Conservation (phyloP, 768 basidiomycete genomes). For the Lentinula boryana region DNA sequence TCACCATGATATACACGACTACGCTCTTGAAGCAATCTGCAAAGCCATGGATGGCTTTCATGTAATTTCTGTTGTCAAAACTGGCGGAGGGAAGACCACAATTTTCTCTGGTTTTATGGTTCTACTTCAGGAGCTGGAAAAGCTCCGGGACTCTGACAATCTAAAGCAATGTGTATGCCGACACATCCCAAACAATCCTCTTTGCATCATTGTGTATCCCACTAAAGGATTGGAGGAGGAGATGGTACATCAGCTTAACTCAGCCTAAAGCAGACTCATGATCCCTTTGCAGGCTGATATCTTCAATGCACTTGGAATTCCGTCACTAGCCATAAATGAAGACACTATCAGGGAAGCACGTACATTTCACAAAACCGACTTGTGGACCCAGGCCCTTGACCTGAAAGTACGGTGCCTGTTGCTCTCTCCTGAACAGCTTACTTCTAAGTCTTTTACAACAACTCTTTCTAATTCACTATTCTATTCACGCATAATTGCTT, state of each 20-base stretch:
- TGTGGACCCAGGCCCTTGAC: not conserved
- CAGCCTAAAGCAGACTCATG: not conserved
- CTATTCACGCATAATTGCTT: not conserved
- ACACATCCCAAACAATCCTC: conserved; percentile 12
- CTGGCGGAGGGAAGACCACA: conserved; percentile 17
- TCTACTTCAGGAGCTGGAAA: conserved; percentile 10
- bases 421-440: not conserved
- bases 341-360: not conserved
- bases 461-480: not conserved
- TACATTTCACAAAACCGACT: not conserved
- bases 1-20: conserved; percentile 15
- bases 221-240: conserved; percentile 17
- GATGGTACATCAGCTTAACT: conserved; percentile 11
- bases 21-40: conserved; percentile 17
- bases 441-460: not conserved
- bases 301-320: not conserved
- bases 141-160: conserved; percentile 9
- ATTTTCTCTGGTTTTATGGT: conserved; percentile 15
- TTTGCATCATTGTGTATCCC: conserved; percentile 15
- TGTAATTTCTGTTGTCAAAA: conserved; percentile 13
- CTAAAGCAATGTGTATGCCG: not conserved
- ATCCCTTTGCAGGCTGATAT: not conserved
- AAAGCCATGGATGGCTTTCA: conserved; percentile 11
- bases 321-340: not conserved
- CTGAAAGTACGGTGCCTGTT: not conserved